Percentiles rank a stretch among this genome's conserved stretches.
Evolutionary conservation across 2,329 filamentous ascomycete genomes (phyloP).

Genomic region (Metarhizium rileyi): DNA sequence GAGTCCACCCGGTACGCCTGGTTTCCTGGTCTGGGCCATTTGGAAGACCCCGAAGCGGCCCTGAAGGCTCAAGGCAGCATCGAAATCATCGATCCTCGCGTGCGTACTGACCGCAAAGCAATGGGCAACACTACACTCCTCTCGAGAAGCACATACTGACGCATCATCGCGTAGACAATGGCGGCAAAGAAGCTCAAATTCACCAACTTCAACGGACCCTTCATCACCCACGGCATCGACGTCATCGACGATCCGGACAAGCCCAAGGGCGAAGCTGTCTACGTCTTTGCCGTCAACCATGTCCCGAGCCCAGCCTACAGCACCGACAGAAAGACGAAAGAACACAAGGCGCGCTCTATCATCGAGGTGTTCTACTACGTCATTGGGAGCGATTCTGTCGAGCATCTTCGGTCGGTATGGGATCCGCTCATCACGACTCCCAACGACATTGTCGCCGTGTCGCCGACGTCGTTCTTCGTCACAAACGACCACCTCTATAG

Average conservation of each 20-base stretch:
- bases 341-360: conserved; percentile 36
- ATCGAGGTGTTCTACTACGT: conserved; percentile 49
- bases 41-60: conserved; percentile 28
- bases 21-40: conserved; percentile 39
- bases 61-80: conserved; percentile 32
- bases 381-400: conserved; percentile 29
- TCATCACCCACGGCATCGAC: conserved; percentile 52
- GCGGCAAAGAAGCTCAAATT: conserved; percentile 34
- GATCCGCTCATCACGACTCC: conserved; percentile 46
- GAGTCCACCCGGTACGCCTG: conserved; percentile 32
- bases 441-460: conserved; percentile 45
- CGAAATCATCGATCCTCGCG: conserved; percentile 44
- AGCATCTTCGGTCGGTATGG: conserved; percentile 41
- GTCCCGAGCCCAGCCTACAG: conserved; percentile 36
- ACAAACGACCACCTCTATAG: conserved; percentile 51
- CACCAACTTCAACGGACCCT: conserved; percentile 40
- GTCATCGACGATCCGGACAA: conserved; percentile 39
- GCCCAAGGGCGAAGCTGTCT: conserved; percentile 32
- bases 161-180: conserved; percentile 10
- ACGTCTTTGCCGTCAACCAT: conserved; percentile 53
- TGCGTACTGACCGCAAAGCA: conserved; percentile 16
- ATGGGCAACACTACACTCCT: background rate
- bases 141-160: background rate
- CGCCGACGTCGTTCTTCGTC: conserved; percentile 40
- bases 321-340: conserved; percentile 12